These are phyloP conservation scores for Rhizopogon vinicolor DNA, from an alignment of 768 basidiomycete genomes.

Conservation along the genomic window DNA sequence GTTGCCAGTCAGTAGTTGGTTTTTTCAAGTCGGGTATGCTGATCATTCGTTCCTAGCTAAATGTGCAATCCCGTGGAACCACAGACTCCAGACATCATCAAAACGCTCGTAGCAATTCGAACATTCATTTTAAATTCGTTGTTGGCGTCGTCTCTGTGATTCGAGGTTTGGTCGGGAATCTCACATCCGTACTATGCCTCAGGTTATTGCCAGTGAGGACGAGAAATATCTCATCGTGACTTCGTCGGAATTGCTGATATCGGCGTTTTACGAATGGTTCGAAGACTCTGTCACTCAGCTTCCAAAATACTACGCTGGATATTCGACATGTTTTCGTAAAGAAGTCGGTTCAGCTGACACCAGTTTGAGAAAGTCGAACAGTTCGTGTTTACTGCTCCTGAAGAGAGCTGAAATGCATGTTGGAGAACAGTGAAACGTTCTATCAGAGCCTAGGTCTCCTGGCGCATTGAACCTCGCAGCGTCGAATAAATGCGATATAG, in stretches of 20 bases:
- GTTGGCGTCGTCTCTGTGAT: too few species aligned
- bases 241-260: constrained; percentile 92
- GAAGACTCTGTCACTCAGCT: constrained; percentile 88
- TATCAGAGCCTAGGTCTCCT: constrained; percentile 89
- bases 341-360: constrained; percentile 98
- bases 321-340: constrained; percentile 97
- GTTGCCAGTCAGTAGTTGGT: too few species aligned
- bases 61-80: too few species aligned
- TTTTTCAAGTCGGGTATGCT: too few species aligned
- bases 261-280: constrained; percentile 98
- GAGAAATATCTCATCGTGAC: constrained; percentile 99
- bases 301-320: constrained; percentile 86
- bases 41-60: too few species aligned
- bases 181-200: not conserved
- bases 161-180: too few species aligned
- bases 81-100: too few species aligned
- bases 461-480: constrained; percentile 97
- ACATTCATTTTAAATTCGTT: too few species aligned
- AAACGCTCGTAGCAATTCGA: too few species aligned
- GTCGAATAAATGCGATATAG: constrained; percentile 94
- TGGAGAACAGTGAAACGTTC: constrained; percentile 86
- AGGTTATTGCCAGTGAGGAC: constrained; percentile 87
- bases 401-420: constrained; percentile 92
- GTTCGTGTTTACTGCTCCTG: constrained; percentile 92
- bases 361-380: constrained; percentile 99